phyloP scores from a whole-genome alignment of 2,329 filamentous ascomycete genomes.

The Penicillium sp. region DNA sequence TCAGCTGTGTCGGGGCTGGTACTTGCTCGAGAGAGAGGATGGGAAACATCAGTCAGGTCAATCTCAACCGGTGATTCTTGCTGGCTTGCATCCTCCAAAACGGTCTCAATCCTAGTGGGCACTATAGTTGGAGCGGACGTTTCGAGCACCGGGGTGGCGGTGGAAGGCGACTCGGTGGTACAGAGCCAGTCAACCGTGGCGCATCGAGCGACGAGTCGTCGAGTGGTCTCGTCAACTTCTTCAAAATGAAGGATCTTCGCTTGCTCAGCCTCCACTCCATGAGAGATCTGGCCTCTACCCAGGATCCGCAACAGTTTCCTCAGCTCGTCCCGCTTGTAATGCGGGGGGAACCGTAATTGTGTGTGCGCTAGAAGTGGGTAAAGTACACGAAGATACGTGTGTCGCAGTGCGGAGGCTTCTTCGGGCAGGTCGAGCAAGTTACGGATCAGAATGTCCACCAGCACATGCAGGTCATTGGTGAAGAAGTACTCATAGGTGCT shows the following conservation, averaged over 20 bases:
- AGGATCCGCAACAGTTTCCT: constrained; percentile 68
- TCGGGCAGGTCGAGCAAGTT: constrained; percentile 94
- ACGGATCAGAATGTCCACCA: constrained; percentile 91
- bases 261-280: constrained; percentile 36
- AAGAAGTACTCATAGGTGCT: constrained; percentile 97
- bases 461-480: constrained; percentile 89
- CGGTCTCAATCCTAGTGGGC: constrained; percentile 16
- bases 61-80: constrained; percentile 18
- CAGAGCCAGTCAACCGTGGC: constrained; percentile 43
- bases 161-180: constrained; percentile 23
- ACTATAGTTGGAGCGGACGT: constrained; percentile 5
- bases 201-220: constrained; percentile 43
- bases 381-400: constrained; percentile 90
- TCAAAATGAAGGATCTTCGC: constrained; percentile 46
- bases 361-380: constrained; percentile 88
- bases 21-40: constrained; percentile 29
- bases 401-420: constrained; percentile 65
- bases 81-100: constrained; percentile 12
- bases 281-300: constrained; percentile 65
- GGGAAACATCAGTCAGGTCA: constrained; percentile 31
- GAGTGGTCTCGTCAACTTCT: constrained; percentile 46
- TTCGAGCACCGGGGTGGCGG: constrained; percentile 11
- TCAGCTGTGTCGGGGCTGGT: constrained; percentile 38
- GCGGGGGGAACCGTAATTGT: constrained; percentile 75
- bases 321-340: constrained; percentile 89